Evolutionary conservation across 495 filamentous ascomycete genomes (phyloP).

Genomic region (Aspergillus carlsbadensis): DNA sequence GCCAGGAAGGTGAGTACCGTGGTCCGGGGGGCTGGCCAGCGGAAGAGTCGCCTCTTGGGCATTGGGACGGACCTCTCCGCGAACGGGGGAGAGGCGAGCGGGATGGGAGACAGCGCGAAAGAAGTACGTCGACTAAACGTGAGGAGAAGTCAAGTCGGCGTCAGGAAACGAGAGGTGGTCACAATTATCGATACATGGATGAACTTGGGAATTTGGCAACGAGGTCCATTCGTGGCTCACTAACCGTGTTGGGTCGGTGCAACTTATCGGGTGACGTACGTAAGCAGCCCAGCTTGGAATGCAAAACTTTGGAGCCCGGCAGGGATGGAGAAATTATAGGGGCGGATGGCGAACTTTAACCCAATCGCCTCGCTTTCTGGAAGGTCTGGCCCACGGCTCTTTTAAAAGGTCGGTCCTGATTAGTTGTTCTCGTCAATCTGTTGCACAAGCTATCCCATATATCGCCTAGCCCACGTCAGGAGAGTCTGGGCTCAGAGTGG

Average conservation of each 20-base stretch:
- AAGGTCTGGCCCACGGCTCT: too few species aligned
- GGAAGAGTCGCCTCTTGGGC: slow-evolving; percentile 22
- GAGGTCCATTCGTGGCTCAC: slow-evolving; percentile 3
- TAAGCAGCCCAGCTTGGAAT: slow-evolving; percentile 1
- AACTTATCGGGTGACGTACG: background rate
- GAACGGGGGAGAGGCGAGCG: background rate
- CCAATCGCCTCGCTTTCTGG: background rate
- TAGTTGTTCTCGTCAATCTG: too few species aligned
- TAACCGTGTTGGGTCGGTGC: background rate
- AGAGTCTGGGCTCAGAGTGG: background rate
- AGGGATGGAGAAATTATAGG: background rate
- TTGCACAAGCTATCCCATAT: too few species aligned
- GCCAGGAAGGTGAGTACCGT: slow-evolving; percentile 18
- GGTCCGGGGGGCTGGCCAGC: slow-evolving; percentile 22
- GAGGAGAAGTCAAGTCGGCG: background rate
- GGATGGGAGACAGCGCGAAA: background rate
- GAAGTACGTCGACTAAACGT: background rate
- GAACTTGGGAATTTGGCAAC: background rate
- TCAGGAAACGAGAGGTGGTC: background rate
- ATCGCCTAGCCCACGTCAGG: too few species aligned
- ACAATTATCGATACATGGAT: slow-evolving; percentile 5
- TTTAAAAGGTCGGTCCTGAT: too few species aligned
- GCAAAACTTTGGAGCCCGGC: background rate
- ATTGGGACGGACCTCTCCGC: slow-evolving; percentile 17
- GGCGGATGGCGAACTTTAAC: too few species aligned